Evolutionary conservation across 1,139 yeast genomes (phyloP).

Genomic region (Magnusiomyces clavatus): DNA sequence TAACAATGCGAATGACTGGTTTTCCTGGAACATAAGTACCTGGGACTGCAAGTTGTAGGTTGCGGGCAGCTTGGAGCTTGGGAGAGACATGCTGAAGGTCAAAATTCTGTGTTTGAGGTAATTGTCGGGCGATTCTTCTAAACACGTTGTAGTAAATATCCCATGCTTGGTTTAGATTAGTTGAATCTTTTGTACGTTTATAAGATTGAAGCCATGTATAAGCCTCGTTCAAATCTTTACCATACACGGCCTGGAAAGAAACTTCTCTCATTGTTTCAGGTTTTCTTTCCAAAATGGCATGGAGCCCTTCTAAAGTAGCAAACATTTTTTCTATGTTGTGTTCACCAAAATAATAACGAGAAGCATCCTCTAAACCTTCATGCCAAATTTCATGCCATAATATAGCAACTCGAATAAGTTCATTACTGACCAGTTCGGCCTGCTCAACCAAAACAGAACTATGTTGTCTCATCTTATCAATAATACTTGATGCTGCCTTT

Average conservation of each 20-base stretch:
- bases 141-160: constrained; percentile 91
- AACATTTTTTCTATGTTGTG: constrained; percentile 93
- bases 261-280: constrained; percentile 92
- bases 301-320: constrained; percentile 82
- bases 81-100: constrained; percentile 95
- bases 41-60: constrained; percentile 85
- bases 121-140: constrained; percentile 79
- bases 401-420: constrained; percentile 88
- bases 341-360: constrained; percentile 87
- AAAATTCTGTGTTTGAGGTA: constrained; percentile 78
- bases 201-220: constrained; percentile 87
- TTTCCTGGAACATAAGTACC: constrained; percentile 88
- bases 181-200: constrained; percentile 74
- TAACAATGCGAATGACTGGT: constrained; percentile 61
- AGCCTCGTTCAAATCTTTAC: constrained; percentile 88
- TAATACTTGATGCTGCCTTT: constrained; percentile 83
- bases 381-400: constrained; percentile 99
- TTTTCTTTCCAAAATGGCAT: constrained; percentile 44
- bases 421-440: constrained; percentile 89
- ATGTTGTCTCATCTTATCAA: constrained; percentile 87
- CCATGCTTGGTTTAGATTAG: constrained; percentile 95
- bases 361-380: constrained; percentile 95
- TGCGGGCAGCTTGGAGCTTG: constrained; percentile 65
- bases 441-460: constrained; percentile 82
- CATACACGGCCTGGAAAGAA: constrained; percentile 88